Base-by-base conservation (phyloP, 352 stramenopile genomes). In the Globisporangium cylindrosporum region DNA sequence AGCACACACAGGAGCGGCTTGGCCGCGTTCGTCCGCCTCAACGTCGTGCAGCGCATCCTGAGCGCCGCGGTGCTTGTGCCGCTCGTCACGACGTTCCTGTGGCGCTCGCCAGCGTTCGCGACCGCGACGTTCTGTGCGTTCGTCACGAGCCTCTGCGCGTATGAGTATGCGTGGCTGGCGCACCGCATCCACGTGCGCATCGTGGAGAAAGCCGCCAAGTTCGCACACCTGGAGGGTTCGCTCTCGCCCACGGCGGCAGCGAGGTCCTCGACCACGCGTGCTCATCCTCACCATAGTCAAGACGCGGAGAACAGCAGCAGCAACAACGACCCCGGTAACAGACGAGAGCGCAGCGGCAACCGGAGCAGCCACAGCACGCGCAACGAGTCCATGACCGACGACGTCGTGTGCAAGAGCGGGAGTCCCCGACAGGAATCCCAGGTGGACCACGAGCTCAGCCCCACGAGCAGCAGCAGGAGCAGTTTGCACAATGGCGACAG, bases 151-250 rank as follows among this genome's bases (percentile, higher is more conserved):
- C 75, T 89, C 55, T 91, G 82, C 73, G 79, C 81, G 12, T 92
- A 86, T 66, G 84, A 92, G 68, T 92, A 89, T 38, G 76, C 81
- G 24, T 91, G 84, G 84, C 73, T 92, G 38, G 73, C 80, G 15
- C 77, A 91, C 61, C 81, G 84, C 38, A 92, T 92, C 66, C 78
- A 89, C 41, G 64, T 76, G 66, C 81, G 81, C 56, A 58, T 90
- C 5, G 66, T 82, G 27, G 55, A 67, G 9, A 62, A 67, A 18
- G 60, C 66, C 53, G 20, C 10, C 6, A 48, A 48, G n/a, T 66
- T 41, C 22, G 68, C 61, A 27, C 60, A 55, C 29, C 20, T 25
- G 29, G 67, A 73, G 22, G 9, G 27, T 0, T 25, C 59, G 59
- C 48, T 43, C 60, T 38, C 80, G 29, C 32, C 43, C n/a, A 64